phyloP scores from a whole-genome alignment of 495 filamentous ascomycete genomes.

The Tuber aestivum region DNA sequence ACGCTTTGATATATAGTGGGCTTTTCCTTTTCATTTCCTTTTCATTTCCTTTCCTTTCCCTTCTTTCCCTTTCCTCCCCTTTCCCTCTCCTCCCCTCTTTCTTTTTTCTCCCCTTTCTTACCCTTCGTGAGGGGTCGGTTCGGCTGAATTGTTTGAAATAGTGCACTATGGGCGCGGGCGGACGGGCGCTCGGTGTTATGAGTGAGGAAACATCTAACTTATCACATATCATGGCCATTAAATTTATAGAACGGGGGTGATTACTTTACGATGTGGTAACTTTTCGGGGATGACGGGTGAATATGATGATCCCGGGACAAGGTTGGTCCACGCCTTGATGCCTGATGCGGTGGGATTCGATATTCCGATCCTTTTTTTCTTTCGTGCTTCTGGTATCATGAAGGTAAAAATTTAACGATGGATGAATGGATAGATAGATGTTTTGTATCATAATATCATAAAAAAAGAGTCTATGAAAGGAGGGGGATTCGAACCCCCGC shows the following conservation, averaged over 20 bases:
- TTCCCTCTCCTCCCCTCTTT: not conserved
- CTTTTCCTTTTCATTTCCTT: no score
- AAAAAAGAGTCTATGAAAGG: constrained; percentile 22
- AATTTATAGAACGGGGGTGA: no score
- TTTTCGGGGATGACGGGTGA: not conserved
- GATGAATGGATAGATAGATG: not conserved
- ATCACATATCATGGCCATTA: not conserved
- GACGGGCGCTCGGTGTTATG: not conserved
- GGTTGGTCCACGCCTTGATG: not conserved
- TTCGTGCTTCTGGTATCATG: no score
- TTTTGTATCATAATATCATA: no score
- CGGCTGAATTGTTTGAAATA: not conserved
- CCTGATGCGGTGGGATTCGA: no score
- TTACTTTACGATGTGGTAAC: not conserved
- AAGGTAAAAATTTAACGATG: no score
- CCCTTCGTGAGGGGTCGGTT: not conserved
- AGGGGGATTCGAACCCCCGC: constrained; percentile 38
- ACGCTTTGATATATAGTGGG: not conserved
- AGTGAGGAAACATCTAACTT: not conserved
- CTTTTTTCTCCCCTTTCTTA: not conserved
- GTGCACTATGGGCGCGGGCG: not conserved
- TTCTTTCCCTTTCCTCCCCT: not conserved
- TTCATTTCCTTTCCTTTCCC: no score
- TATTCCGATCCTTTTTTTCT: not conserved
- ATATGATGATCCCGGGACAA: not conserved